Evolutionary conservation across 2,329 filamentous ascomycete species (phyloP).

Genomic region (Arthroderma sp.): DNA sequence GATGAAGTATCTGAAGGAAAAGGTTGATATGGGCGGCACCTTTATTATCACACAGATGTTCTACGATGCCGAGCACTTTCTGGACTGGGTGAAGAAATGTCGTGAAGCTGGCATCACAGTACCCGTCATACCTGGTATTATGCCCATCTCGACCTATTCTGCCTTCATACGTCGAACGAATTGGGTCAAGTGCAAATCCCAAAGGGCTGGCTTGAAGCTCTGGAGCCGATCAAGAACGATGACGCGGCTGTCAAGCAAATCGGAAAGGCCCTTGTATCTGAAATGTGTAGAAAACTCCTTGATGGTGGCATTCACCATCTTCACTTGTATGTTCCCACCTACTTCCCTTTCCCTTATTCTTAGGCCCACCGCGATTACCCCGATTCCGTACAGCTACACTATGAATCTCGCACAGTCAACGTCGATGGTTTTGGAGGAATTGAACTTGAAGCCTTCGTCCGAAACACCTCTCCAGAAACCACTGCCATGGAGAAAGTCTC

Average conservation of each 20-base stretch:
- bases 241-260: slow-evolving; percentile 84
- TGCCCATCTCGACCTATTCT: slow-evolving; percentile 90
- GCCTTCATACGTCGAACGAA: slow-evolving; percentile 81
- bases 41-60: slow-evolving; percentile 99
- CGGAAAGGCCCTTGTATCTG: slow-evolving; percentile 72
- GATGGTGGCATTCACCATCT: slow-evolving; percentile 72
- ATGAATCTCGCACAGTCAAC: slow-evolving; percentile 97
- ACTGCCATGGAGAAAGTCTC: slow-evolving; percentile 92
- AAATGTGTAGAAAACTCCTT: slow-evolving; percentile 80
- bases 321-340: slow-evolving; percentile 55
- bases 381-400: slow-evolving; percentile 52
- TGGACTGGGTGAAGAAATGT: slow-evolving; percentile 79
- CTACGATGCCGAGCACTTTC: slow-evolving; percentile 92
- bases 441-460: slow-evolving; percentile 65
- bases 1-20: slow-evolving; percentile 89
- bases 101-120: slow-evolving; percentile 72
- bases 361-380: not conserved
- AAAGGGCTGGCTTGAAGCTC: slow-evolving; percentile 61
- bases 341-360: not conserved
- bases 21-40: slow-evolving; percentile 82
- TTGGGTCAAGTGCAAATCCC: slow-evolving; percentile 86
- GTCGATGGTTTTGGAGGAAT: slow-evolving; percentile 82
- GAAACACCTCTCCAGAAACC: slow-evolving; percentile 72
- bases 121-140: slow-evolving; percentile 76
- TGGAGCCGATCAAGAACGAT: slow-evolving; percentile 94